These are phyloP conservation scores for Corylus avellana DNA, from an alignment of 306 rosid genomes.

Conservation along the genomic window DNA sequence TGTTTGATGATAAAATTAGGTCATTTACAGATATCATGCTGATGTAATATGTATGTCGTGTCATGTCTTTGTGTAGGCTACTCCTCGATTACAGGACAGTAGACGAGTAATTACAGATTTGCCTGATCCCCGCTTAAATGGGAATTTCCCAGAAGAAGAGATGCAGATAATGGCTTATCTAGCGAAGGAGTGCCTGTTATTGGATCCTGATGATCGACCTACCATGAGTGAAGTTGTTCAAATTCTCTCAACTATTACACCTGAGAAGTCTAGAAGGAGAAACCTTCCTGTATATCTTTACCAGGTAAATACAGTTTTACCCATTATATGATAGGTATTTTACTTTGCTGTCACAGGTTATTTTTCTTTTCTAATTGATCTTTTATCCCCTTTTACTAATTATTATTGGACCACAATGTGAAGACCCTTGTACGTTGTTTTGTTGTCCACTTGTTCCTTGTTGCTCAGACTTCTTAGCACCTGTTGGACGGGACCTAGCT, in stretches of 20 bases:
- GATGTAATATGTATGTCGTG: constrained; percentile 20
- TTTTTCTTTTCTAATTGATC: neutral
- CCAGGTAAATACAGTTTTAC: constrained; percentile 51
- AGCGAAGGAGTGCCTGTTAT: constrained; percentile 88
- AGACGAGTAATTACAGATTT: constrained; percentile 63
- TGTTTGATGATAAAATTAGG: neutral
- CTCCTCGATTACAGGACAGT: constrained; percentile 70
- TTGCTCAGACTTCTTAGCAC: neutral
- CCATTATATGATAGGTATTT: neutral
- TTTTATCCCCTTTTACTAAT: neutral
- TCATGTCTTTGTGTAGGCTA: constrained; percentile 60
- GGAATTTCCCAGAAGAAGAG: constrained; percentile 80
- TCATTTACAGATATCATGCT: neutral
- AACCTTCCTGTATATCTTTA: constrained; percentile 54
- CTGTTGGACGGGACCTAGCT: neutral
- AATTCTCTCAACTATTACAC: constrained; percentile 74
- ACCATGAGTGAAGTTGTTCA: constrained; percentile 97
- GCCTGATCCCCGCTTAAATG: constrained; percentile 67
- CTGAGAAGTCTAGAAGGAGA: constrained; percentile 74
- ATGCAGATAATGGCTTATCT: constrained; percentile 88
- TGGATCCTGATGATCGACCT: constrained; percentile 92
- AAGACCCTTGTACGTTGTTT: neutral
- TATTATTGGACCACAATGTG: neutral
- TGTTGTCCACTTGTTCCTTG: neutral
- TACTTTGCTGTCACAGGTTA: neutral